phyloP scores from a whole-genome alignment of 2,329 filamentous ascomycete species.

The Aspergillus pseudoglaucus region DNA sequence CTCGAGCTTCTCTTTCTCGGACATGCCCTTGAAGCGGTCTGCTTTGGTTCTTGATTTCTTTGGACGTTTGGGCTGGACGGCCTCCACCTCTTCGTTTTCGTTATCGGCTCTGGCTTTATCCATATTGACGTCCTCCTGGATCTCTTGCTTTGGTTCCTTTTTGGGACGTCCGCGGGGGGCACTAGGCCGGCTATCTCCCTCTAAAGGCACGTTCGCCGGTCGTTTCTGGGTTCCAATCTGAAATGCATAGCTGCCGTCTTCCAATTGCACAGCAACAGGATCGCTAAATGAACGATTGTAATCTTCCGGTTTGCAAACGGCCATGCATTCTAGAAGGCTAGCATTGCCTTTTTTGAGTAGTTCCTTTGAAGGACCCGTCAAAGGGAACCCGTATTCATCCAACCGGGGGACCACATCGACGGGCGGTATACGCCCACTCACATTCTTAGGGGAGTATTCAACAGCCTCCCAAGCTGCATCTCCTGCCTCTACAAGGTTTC shows the following conservation, averaged over 20 bases:
- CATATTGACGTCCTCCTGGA: conserved; percentile 5
- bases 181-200: neutral
- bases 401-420: conserved; percentile 28
- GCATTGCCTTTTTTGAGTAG: conserved; percentile 37
- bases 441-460: conserved; percentile 26
- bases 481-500: conserved; percentile 46
- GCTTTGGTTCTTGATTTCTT: conserved; percentile 12
- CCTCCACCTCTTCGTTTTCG: neutral
- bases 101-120: conserved; percentile 7
- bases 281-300: conserved; percentile 32
- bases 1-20: conserved; percentile 33
- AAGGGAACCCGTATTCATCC: conserved; percentile 46
- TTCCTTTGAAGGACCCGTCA: conserved; percentile 25
- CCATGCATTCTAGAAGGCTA: conserved; percentile 37
- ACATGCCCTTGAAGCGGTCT: conserved; percentile 22
- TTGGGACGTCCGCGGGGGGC: conserved; percentile 9
- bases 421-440: conserved; percentile 19
- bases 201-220: conserved; percentile 4
- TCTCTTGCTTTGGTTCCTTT: conserved; percentile 8
- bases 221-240: conserved; percentile 6
- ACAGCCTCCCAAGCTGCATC: conserved; percentile 51
- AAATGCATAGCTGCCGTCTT: conserved; percentile 22
- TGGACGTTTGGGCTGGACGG: conserved; percentile 2
- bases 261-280: conserved; percentile 19
- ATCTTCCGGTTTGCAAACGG: conserved; percentile 23